Evolutionary conservation across 768 basidiomycete genomes (phyloP), one percentile per base, ranked within the genome.

Genomic region (Kwoniella mangroviensis): DNA sequence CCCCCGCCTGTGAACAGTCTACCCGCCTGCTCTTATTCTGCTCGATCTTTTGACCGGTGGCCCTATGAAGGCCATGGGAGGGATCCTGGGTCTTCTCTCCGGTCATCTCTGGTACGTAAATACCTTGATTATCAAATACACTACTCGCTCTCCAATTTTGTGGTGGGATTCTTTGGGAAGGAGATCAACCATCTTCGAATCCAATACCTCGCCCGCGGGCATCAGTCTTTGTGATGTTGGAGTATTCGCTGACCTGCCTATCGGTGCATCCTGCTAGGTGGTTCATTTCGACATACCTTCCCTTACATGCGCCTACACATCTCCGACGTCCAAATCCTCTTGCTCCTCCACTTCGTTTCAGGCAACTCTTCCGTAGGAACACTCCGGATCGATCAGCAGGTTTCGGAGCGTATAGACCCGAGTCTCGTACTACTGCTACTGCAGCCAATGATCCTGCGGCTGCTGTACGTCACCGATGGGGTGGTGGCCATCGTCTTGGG

Each of bases 1-100:
- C 9, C 12, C 4, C 12, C 53, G 53, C 24, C n/a, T 61, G 60
- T 21, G 15, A 13, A 13, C 59, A 83, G 82, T 82, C 11, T 83
- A 82, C 53, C 81, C 82, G 1, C 67, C 74, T 2, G 79, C 81
- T 2, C 59, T 82, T 24, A 70, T 83, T 49, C 68, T 80, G 7
- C 71, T 83, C 34, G 82, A 83, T 55, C 55, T 81, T 9, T 34
- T 83, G 22, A 79, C 77, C 5, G 79, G 82, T 17, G 82, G 82
- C 13, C 70, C 74, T 1, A 63, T 56, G n/a, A 83, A 83, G 63
- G 82, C 79, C 1, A 61, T 82, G 6, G 69, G 68, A 0, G 82
- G 82, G 5, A 19, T 79, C 2, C 61, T 82, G 7, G 82, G 82
- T 11, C 53, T 83, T 22, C 22, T 83, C 0, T 77, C 81, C 21